Percentiles rank a stretch among this genome's conserved stretches.
These are phyloP conservation scores for Entelexis sorbosivorans DNA, from an alignment of 1,139 yeast genomes.

Conservation along the genomic window DNA sequence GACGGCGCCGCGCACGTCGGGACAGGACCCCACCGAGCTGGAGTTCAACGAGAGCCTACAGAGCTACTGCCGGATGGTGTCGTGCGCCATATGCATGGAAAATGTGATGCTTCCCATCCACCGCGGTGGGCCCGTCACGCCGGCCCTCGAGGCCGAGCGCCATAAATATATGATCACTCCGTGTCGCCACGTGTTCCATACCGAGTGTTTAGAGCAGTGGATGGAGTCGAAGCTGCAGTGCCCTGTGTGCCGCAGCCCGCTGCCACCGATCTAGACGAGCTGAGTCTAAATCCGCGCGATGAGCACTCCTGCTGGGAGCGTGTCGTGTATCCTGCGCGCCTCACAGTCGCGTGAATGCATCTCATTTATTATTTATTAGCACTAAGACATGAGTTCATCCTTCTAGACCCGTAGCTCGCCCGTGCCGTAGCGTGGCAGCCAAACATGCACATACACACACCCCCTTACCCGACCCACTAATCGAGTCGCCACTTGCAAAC, in stretches of 20 bases:
- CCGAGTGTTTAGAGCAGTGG: slow-evolving; percentile 4
- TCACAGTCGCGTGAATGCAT: too few species aligned
- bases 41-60: slow-evolving; percentile 1
- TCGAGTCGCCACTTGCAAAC: too few species aligned
- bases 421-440: too few species aligned
- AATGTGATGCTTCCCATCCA: neutral
- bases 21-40: neutral
- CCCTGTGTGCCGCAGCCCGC: slow-evolving; percentile 6
- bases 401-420: too few species aligned
- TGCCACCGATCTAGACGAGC: neutral
- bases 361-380: too few species aligned
- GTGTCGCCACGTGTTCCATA: slow-evolving; percentile 3
- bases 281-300: neutral
- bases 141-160: slow-evolving; percentile 1
- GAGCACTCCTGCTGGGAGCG: too few species aligned
- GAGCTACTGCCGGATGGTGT: slow-evolving; percentile 2
- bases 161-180: slow-evolving; percentile 4
- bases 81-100: slow-evolving; percentile 5
- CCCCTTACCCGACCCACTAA: too few species aligned
- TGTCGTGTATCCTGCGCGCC: too few species aligned
- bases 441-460: too few species aligned
- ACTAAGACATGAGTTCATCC: too few species aligned
- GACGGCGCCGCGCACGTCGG: neutral
- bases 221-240: slow-evolving; percentile 8
- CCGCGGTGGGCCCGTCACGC: slow-evolving; percentile 1